Percentiles rank a stretch among this genome's conserved stretches.
Conservation (phyloP, 2,329 filamentous ascomycete genomes). For the Aureobasidium mangrovei region DNA sequence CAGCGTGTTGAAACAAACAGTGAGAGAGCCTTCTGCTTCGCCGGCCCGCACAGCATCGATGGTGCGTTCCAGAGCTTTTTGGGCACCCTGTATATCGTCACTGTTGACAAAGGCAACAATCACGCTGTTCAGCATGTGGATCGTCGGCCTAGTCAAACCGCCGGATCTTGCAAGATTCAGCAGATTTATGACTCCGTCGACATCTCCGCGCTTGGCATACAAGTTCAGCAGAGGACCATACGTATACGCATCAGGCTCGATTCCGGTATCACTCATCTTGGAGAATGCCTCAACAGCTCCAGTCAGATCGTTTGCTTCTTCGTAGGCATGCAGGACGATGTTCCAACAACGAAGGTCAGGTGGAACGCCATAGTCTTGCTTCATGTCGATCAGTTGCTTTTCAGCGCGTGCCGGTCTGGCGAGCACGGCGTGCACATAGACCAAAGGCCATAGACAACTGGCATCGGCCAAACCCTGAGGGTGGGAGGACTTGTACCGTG, state of each 20-base stretch:
- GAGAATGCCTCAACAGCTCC: slow-evolving; percentile 57
- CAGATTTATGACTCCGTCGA: slow-evolving; percentile 58
- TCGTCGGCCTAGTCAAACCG: slow-evolving; percentile 39
- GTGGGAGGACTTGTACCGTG: neutral
- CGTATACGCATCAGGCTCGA: slow-evolving; percentile 53
- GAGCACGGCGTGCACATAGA: slow-evolving; percentile 62
- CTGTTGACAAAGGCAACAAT: slow-evolving; percentile 53
- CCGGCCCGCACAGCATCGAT: slow-evolving; percentile 33
- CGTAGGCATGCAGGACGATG: slow-evolving; percentile 62
- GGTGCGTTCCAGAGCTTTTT: slow-evolving; percentile 48
- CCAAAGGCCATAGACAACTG: slow-evolving; percentile 38
- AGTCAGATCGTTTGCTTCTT: slow-evolving; percentile 56
- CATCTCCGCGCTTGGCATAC: slow-evolving; percentile 61
- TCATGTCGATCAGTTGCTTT: slow-evolving; percentile 54
- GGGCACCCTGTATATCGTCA: slow-evolving; percentile 33
- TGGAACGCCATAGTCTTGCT: slow-evolving; percentile 43
- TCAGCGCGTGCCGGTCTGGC: slow-evolving; percentile 54
- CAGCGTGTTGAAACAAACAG: slow-evolving; percentile 70
- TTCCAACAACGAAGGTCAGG: slow-evolving; percentile 64
- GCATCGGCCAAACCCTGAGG: neutral
- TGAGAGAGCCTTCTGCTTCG: slow-evolving; percentile 43
- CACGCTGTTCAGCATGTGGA: slow-evolving; percentile 54
- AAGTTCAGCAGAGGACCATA: slow-evolving; percentile 69
- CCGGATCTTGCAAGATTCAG: slow-evolving; percentile 52
- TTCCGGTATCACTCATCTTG: slow-evolving; percentile 41